Evolutionary conservation across 805 yeast genomes (phyloP), one percentile per base, ranked within the genome.

Genomic region (Barnettozyma sucrosica): DNA sequence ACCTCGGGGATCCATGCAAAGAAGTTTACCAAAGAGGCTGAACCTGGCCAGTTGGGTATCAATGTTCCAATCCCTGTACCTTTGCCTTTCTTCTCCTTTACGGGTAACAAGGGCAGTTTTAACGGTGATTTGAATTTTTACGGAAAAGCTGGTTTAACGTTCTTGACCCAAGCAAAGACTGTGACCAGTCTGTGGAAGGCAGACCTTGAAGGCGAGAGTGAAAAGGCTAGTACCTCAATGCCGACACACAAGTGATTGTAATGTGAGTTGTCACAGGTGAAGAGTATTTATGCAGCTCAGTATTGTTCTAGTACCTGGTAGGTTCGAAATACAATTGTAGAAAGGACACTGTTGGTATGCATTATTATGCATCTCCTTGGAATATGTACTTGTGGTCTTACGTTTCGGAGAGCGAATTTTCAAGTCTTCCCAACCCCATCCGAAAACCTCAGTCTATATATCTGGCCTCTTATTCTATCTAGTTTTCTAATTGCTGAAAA

Each of bases 21-120:
- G 65, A 78, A 79, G 62, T 83, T 84, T 71, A 81, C 76, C 63
- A 79, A 74, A 66, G 74, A 79, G 54, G 77, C 83, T 52, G 85
- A 81, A 50, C 80, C 83, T 47, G 90, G 90, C 28, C 89, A 83
- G 66, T 85, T 83, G 44, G 90, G 90, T 47, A 73, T 83, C 56
- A 83, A 83, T 58, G 88, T 83, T 33, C 89, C 90, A 14, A 84
- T 83, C 51, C 90, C 90, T 5, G 90, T 83, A 18, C 90, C 90
- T 43, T 69, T 84, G 63, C 89, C 90, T 50, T 81, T 84, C 86
- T 83, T 83, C 66, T 80, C 87, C 4, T 83, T 83, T 70, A 84
- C 90, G 11, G 90, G 90, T 24, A 79, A 78, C 65, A 81, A 81
- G 68, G 85, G 80, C 34, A 81, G 87, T 7, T 83, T 84, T 76